Percentiles rank a stretch among this genome's conserved stretches.
Conservation (phyloP, 495 filamentous ascomycete species). For the Penicillium manginii region DNA sequence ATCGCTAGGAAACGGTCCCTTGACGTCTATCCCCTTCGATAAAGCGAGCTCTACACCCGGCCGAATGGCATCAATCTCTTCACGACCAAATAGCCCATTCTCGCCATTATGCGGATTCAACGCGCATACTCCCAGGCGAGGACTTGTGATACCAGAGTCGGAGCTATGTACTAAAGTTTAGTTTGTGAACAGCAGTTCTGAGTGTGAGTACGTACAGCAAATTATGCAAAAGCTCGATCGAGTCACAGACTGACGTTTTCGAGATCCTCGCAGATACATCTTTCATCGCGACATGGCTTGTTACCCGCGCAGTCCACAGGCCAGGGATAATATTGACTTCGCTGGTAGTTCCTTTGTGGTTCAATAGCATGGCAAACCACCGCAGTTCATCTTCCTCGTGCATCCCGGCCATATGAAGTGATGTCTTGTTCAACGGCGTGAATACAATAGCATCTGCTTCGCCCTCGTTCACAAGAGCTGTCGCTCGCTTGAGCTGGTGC, state of each 20-base stretch:
- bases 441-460: constrained; percentile 18
- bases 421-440: constrained; percentile 16
- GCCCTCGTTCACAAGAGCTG: constrained; percentile 3
- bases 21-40: constrained; percentile 9
- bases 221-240: constrained; percentile 12
- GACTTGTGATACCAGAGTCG: constrained; percentile 11
- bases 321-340: constrained; percentile 17
- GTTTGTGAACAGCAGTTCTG: neutral
- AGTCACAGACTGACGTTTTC: neutral
- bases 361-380: constrained; percentile 18
- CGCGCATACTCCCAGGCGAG: constrained; percentile 16
- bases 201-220: neutral
- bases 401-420: constrained; percentile 18
- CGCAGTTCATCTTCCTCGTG: constrained; percentile 19
- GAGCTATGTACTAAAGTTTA: neutral
- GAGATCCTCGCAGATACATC: constrained; percentile 11
- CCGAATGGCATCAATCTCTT: constrained; percentile 16
- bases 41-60: constrained; percentile 9
- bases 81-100: constrained; percentile 11
- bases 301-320: constrained; percentile 16
- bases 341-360: constrained; percentile 10
- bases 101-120: constrained; percentile 19
- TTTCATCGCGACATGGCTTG: constrained; percentile 17
- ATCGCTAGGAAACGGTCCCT: constrained; percentile 15
- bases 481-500: constrained; percentile 12